Conservation (phyloP, 2,329 filamentous ascomycete genomes). For the Colletotrichum sp. region DNA sequence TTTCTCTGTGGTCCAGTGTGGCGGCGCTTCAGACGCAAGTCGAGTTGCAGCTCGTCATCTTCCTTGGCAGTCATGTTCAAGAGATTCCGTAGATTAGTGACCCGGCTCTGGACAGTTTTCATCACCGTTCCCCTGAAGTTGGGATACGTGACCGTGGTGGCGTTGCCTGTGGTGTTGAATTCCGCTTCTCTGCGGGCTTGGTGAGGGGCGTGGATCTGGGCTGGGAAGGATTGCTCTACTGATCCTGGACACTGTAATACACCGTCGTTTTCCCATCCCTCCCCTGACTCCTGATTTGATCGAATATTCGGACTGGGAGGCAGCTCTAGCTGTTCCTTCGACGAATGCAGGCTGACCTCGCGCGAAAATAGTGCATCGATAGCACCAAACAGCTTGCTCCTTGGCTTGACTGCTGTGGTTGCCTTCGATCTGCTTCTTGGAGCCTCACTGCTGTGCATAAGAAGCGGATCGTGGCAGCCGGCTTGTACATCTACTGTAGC, state of each 20-base stretch:
- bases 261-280: not conserved
- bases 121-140: not conserved
- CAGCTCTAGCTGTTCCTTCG: not conserved
- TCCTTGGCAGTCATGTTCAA: not conserved
- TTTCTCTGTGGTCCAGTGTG: not conserved
- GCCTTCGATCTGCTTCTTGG: not conserved
- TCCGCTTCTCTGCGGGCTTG: not conserved
- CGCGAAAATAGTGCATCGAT: not conserved
- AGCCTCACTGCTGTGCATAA: not conserved
- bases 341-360: not conserved
- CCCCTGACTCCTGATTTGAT: not conserved
- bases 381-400: not conserved
- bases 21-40: not conserved
- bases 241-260: not conserved
- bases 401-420: not conserved
- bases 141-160: not conserved
- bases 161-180: not conserved
- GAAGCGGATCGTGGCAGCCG: not conserved
- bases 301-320: not conserved
- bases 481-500: not conserved
- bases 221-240: not conserved
- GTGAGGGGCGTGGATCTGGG: not conserved
- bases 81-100: not conserved
- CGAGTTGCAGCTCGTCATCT: not conserved
- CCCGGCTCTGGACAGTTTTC: not conserved